These are phyloP conservation scores for Aethionema arabicum DNA, from an alignment of 345 rosid species.

Conservation along the genomic window DNA sequence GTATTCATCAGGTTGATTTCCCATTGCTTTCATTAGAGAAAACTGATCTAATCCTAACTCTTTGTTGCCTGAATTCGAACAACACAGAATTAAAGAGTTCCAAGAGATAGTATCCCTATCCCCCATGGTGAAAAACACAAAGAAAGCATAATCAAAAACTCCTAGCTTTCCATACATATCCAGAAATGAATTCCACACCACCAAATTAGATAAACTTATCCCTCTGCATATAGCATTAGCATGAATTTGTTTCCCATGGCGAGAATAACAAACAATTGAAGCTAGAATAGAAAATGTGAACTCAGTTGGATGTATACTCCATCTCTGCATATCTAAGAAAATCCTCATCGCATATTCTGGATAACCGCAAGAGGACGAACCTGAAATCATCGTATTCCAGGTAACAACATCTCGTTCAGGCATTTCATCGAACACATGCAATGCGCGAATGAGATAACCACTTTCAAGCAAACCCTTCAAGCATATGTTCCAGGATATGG, in stretches of 20 bases:
- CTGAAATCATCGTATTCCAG: conserved; percentile 70
- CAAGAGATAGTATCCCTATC: conserved; percentile 60
- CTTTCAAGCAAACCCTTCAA: conserved; percentile 43
- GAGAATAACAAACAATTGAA: conserved; percentile 44
- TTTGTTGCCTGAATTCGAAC: conserved; percentile 44
- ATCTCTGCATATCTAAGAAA: conserved; percentile 54
- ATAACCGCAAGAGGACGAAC: conserved; percentile 47
- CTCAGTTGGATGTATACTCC: conserved; percentile 45
- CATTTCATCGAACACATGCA: conserved; percentile 60
- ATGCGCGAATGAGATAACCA: conserved; percentile 34
- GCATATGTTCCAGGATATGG: conserved; percentile 66
- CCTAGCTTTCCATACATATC: conserved; percentile 69
- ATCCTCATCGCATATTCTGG: conserved; percentile 36
- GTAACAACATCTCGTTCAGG: conserved; percentile 64
- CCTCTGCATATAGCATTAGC: conserved; percentile 54
- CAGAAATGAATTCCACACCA: conserved; percentile 67
- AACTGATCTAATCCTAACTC: conserved; percentile 52
- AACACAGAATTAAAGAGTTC: conserved; percentile 63
- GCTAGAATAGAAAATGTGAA: conserved; percentile 60
- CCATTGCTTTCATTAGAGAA: conserved; percentile 46
- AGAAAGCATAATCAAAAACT: conserved; percentile 45
- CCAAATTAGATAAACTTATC: conserved; percentile 42
- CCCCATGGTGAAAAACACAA: conserved; percentile 53
- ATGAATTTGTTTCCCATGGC: conserved; percentile 62
- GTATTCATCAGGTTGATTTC: conserved; percentile 52